A percentile compares a stretch with the other conserved stretches of the same genome.
These are phyloP conservation scores for Cadophora malorum DNA, from an alignment of 2,329 filamentous ascomycete genomes.

Conservation along the genomic window DNA sequence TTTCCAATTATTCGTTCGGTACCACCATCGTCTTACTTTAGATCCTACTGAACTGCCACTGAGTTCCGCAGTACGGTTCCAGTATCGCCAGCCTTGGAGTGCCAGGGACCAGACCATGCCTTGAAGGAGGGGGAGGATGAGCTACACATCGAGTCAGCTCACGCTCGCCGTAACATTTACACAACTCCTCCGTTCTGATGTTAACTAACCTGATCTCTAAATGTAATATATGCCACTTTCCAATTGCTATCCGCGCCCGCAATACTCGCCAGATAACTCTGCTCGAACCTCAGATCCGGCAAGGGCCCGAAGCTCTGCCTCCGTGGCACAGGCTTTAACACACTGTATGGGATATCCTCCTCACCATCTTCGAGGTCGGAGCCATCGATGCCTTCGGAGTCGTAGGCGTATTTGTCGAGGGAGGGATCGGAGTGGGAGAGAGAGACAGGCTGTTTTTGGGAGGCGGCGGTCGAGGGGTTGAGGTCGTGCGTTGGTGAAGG, in stretches of 20 bases:
- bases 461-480: constrained; percentile 79
- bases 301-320: constrained; percentile 66
- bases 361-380: constrained; percentile 55
- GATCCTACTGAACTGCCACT: constrained; percentile 80
- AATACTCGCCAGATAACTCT: constrained; percentile 95
- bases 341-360: constrained; percentile 73
- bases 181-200: background rate
- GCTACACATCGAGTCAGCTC: constrained; percentile 52
- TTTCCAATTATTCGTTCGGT: constrained; percentile 89
- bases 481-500: constrained; percentile 78
- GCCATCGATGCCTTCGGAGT: constrained; percentile 49
- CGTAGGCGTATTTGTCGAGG: constrained; percentile 46
- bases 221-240: constrained; percentile 81
- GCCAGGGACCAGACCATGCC: constrained; percentile 88
- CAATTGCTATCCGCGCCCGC: constrained; percentile 79
- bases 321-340: constrained; percentile 62
- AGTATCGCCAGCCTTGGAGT: constrained; percentile 86
- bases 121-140: constrained; percentile 86
- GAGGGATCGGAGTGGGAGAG: constrained; percentile 41
- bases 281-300: constrained; percentile 93
- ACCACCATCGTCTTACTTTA: constrained; percentile 89
- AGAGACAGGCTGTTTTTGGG: constrained; percentile 66
- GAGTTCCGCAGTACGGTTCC: constrained; percentile 81
- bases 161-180: background rate
- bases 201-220: constrained; percentile 78